A percentile compares a stretch with the other conserved stretches of the same genome.
Conservation (phyloP, 2,329 filamentous ascomycete genomes). For the Teratosphaeria epicoccoides region DNA sequence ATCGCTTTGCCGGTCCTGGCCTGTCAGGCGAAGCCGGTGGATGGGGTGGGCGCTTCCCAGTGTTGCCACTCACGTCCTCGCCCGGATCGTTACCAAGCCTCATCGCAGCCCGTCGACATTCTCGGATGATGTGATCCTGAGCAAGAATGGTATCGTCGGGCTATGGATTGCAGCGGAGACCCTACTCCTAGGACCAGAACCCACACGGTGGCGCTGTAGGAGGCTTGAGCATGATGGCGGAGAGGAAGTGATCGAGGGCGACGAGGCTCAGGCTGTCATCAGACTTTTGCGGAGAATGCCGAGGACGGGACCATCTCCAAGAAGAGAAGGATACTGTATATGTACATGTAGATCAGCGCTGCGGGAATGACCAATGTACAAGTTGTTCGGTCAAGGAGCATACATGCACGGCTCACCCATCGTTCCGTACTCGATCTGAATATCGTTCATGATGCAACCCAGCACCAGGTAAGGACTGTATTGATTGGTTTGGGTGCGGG, state of each 20-base stretch:
- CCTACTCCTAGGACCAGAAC: background rate
- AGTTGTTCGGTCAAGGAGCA: too few relatives aligned
- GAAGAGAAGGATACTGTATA: too few relatives aligned
- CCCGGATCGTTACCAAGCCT: background rate
- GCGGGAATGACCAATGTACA: too few relatives aligned
- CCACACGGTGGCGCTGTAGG: too few relatives aligned
- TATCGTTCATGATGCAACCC: too few relatives aligned
- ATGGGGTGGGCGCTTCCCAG: slow-evolving; percentile 7
- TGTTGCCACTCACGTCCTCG: background rate
- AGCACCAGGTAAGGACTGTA: too few relatives aligned
- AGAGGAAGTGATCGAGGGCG: too few relatives aligned
- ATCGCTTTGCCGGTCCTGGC: slow-evolving; percentile 38
- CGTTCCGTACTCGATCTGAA: too few relatives aligned
- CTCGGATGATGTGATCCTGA: background rate
- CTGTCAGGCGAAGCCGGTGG: slow-evolving; percentile 6
- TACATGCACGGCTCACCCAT: too few relatives aligned
- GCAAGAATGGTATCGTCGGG: background rate
- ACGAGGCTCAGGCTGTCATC: background rate
- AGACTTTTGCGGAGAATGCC: background rate
- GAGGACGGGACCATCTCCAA: background rate
- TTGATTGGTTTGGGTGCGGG: too few relatives aligned
- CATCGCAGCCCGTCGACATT: slow-evolving; percentile 1
- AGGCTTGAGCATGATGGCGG: background rate
- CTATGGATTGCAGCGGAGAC: background rate
- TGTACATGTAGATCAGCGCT: too few relatives aligned